phyloP scores from a whole-genome alignment of 163 green algal genomes.

The Chloromonas sp. region DNA sequence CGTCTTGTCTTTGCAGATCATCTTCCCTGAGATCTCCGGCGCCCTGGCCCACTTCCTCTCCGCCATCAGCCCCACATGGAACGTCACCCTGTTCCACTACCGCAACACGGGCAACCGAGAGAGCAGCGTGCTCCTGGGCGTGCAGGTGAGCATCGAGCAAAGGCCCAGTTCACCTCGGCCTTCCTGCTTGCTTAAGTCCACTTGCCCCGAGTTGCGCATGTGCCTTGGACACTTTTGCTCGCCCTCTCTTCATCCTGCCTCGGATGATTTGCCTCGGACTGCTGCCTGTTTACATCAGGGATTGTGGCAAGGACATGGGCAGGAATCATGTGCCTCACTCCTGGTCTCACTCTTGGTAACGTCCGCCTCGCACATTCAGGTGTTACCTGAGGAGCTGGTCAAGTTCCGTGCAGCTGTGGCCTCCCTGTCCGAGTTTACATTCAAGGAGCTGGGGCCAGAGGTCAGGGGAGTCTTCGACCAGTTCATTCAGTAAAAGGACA shows the following conservation, averaged over 20 bases:
- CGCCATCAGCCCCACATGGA: conserved; percentile 68
- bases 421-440: conserved; percentile 50
- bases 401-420: conserved; percentile 25
- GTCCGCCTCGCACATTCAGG: conserved; percentile 25
- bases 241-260: too few relatives aligned
- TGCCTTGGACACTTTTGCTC: too few relatives aligned
- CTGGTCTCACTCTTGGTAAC: too few relatives aligned
- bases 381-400: conserved; percentile 32
- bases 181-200: neutral
- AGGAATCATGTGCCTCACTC: too few relatives aligned
- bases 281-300: too few relatives aligned
- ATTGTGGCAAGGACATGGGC: too few relatives aligned
- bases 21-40: conserved; percentile 88
- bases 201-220: too few relatives aligned
- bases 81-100: conserved; percentile 98
- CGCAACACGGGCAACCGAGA: conserved; percentile 72
- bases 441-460: conserved; percentile 56
- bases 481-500: conserved; percentile 63
- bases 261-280: too few relatives aligned
- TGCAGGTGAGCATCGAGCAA: conserved; percentile 54
- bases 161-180: neutral
- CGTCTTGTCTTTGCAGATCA: conserved; percentile 47
- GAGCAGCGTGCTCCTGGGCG: conserved; percentile 72
- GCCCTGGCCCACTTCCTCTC: conserved; percentile 82
- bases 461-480: conserved; percentile 65